phyloP scores from a whole-genome alignment of 2,329 filamentous ascomycete species.

The Penicillium expansum region DNA sequence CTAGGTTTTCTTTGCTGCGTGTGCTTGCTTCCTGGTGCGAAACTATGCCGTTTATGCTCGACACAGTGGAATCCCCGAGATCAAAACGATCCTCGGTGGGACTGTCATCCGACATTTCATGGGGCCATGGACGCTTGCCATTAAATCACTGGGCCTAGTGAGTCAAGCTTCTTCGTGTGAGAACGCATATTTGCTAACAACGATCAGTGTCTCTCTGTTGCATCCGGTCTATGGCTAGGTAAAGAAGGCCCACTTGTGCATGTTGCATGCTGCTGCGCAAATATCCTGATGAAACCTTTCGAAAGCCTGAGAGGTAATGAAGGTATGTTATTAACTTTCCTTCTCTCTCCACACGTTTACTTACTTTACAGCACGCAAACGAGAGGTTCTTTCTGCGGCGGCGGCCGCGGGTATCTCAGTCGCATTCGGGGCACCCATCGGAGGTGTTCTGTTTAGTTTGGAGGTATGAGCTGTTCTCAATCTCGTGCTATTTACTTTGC shows the following conservation, averaged over 20 bases:
- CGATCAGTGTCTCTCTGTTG: slow-evolving; percentile 77
- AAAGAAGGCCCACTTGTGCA: slow-evolving; percentile 96
- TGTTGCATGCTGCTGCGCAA: slow-evolving; percentile 94
- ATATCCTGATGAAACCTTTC: slow-evolving; percentile 89
- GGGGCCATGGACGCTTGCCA: slow-evolving; percentile 80
- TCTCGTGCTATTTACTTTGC: background rate
- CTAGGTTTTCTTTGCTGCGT: slow-evolving; percentile 72
- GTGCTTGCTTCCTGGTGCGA: slow-evolving; percentile 75
- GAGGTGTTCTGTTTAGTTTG: slow-evolving; percentile 92
- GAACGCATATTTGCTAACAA: slow-evolving; percentile 16
- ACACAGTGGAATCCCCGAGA: slow-evolving; percentile 95
- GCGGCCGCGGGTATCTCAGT: slow-evolving; percentile 91
- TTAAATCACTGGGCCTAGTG: slow-evolving; percentile 86
- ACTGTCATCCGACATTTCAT: slow-evolving; percentile 89
- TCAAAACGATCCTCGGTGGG: slow-evolving; percentile 92
- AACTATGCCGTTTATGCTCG: slow-evolving; percentile 84
- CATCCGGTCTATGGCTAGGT: slow-evolving; percentile 92
- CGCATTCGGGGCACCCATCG: slow-evolving; percentile 89
- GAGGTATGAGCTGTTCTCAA: slow-evolving; percentile 54
- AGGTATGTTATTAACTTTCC: slow-evolving; percentile 51
- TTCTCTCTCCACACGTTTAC: background rate
- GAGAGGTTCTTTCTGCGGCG: slow-evolving; percentile 88
- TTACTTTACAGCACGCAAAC: slow-evolving; percentile 68
- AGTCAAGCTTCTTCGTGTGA: slow-evolving; percentile 19
- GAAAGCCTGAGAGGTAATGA: slow-evolving; percentile 79